phyloP scores from a whole-genome alignment of 371 early-diverging fungal genomes.

The Mucor racemosus region DNA sequence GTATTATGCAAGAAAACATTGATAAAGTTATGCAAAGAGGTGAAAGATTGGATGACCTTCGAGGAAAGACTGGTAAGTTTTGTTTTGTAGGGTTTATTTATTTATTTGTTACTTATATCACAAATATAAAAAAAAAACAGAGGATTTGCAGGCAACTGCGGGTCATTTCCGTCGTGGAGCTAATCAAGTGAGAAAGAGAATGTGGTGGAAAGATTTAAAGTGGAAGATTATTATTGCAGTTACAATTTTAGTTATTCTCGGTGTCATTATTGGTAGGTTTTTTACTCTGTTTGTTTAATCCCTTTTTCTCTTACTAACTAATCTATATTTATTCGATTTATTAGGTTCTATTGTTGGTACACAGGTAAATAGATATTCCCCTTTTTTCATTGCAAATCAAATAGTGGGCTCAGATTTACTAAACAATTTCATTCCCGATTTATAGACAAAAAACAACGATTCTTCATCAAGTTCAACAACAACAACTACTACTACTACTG shows the following conservation, averaged over 20 bases:
- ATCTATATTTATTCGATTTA: not conserved
- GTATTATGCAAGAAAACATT: constrained; percentile 97
- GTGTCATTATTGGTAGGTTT: constrained; percentile 49
- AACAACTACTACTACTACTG: too few species aligned
- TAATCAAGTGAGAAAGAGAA: constrained; percentile 73
- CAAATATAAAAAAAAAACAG: constrained; percentile 33
- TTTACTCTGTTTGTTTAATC: not conserved
- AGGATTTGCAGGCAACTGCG: constrained; percentile 81
- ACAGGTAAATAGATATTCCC: constrained; percentile 30
- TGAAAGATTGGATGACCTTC: constrained; percentile 83
- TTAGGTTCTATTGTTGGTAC: constrained; percentile 52
- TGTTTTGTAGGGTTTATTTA: not conserved
- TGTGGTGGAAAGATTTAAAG: constrained; percentile 97
- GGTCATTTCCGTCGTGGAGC: constrained; percentile 87
- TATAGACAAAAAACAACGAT: constrained; percentile 14
- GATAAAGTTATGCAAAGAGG: constrained; percentile 90
- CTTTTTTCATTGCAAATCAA: constrained; percentile 3
- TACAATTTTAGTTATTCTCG: constrained; percentile 73
- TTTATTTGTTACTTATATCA: constrained; percentile 9
- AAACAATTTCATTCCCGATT: not conserved
- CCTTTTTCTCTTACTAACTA: not conserved
- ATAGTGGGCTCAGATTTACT: constrained; percentile 16
- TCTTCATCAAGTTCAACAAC: not conserved
- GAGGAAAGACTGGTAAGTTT: constrained; percentile 83
- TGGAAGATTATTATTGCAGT: constrained; percentile 85